These are phyloP conservation scores for Talaromyces sp. DNA, from an alignment of 2,329 filamentous ascomycete species.

Conservation along the genomic window DNA sequence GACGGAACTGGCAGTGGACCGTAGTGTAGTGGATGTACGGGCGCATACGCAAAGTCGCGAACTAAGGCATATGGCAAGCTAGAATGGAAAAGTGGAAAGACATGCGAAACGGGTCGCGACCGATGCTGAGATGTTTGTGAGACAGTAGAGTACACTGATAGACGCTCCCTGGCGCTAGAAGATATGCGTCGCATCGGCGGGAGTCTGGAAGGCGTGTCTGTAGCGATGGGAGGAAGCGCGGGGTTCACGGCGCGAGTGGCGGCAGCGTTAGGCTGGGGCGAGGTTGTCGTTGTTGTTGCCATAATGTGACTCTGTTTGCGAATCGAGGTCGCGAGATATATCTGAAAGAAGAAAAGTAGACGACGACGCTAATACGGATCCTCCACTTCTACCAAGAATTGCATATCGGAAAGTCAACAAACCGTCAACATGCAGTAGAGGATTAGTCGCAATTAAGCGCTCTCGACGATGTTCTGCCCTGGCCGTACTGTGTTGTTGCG, in stretches of 20 bases:
- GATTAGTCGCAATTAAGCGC: constrained; percentile 6
- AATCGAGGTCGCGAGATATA: neutral
- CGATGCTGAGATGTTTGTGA: constrained; percentile 57
- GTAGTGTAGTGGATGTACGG: constrained; percentile 83
- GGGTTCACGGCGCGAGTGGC: neutral
- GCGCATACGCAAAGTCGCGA: constrained; percentile 90
- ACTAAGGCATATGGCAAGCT: constrained; percentile 85
- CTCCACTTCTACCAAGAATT: constrained; percentile 10
- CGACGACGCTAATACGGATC: constrained; percentile 4
- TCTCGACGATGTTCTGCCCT: neutral
- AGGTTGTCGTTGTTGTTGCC: constrained; percentile 14
- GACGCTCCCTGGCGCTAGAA: constrained; percentile 73
- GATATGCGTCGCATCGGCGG: constrained; percentile 65
- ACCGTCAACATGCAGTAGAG: neutral
- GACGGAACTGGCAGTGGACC: constrained; percentile 81
- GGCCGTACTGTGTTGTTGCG: neutral
- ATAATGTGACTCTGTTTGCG: neutral
- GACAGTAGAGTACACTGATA: constrained; percentile 77
- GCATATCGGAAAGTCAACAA: constrained; percentile 11
- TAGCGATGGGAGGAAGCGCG: constrained; percentile 2
- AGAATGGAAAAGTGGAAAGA: constrained; percentile 79
- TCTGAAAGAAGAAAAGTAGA: neutral
- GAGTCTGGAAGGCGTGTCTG: constrained; percentile 50
- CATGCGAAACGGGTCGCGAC: constrained; percentile 75
- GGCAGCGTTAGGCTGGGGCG: constrained; percentile 9